Conservation (phyloP, 768 basidiomycete species). For the Ramaria sp. region DNA sequence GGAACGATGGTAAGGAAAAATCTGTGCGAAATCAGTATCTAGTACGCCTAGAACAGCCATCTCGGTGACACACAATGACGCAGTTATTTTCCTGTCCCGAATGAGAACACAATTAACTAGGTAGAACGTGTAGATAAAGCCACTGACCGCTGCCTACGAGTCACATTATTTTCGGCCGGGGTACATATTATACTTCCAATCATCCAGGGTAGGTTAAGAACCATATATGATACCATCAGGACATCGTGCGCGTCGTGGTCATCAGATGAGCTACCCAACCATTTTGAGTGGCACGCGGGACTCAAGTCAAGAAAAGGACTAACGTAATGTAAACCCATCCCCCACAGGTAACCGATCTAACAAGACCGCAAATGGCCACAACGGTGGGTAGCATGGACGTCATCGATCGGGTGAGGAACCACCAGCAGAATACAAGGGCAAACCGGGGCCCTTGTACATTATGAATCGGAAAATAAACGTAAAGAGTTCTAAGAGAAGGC, state of each 20-base stretch:
- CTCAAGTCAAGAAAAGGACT: background rate
- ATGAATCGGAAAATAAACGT: background rate
- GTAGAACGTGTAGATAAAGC: background rate
- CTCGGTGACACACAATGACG: conserved; percentile 34
- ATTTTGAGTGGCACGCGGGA: background rate
- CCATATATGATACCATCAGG: conserved; percentile 80
- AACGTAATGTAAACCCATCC: conserved; percentile 89
- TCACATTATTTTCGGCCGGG: conserved; percentile 25
- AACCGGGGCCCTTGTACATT: conserved; percentile 58
- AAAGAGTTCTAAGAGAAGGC: background rate
- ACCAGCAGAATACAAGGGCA: conserved; percentile 51
- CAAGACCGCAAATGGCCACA: conserved; percentile 50
- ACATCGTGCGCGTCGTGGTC: conserved; percentile 79
- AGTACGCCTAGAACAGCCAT: background rate
- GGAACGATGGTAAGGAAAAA: conserved; percentile 67
- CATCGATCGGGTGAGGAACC: conserved; percentile 40
- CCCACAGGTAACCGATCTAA: conserved; percentile 73
- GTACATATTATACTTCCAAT: conserved; percentile 52
- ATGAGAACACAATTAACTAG: background rate
- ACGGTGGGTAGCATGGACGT: conserved; percentile 35
- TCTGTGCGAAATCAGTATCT: conserved; percentile 23
- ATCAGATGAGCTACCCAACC: conserved; percentile 37
- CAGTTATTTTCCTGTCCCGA: conserved; percentile 38
- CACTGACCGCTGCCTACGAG: conserved; percentile 43
- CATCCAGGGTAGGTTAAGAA: conserved; percentile 88